A percentile compares a stretch with the other conserved stretches of the same genome.
phyloP scores from a whole-genome alignment of 2,329 filamentous ascomycete species.

The Aspergillus sp. region DNA sequence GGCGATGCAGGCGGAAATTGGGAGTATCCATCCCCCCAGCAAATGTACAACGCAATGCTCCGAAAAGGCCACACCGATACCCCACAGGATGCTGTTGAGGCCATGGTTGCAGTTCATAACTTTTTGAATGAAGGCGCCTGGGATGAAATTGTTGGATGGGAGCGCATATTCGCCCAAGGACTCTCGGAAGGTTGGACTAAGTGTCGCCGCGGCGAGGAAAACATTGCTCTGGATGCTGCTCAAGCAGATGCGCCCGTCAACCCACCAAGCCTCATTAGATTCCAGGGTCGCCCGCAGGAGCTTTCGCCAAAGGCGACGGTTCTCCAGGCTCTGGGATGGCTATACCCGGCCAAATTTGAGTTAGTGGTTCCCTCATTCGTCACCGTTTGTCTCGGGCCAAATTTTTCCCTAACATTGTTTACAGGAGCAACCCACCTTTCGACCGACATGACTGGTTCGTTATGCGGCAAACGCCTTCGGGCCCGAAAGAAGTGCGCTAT shows the following conservation, averaged over 20 bases:
- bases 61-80: constrained; percentile 96
- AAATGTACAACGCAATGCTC: constrained; percentile 98
- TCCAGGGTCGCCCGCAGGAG: constrained; percentile 85
- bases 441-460: constrained; percentile 98
- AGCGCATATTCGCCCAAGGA: constrained; percentile 77
- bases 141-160: constrained; percentile 93
- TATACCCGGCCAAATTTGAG: constrained; percentile 79
- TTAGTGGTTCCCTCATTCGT: constrained; percentile 42
- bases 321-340: constrained; percentile 72
- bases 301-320: constrained; percentile 89
- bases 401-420: background rate
- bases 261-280: constrained; percentile 75
- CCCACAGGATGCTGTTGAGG: constrained; percentile 86
- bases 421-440: constrained; percentile 78
- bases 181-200: constrained; percentile 70
- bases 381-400: too few species aligned
- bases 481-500: constrained; percentile 79
- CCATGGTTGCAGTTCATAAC: constrained; percentile 98
- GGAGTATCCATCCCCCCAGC: constrained; percentile 98
- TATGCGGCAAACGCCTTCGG: constrained; percentile 64
- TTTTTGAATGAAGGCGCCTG: constrained; percentile 97
- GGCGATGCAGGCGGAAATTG: constrained; percentile 74
- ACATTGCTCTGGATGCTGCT: constrained; percentile 56
- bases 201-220: constrained; percentile 72
- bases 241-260: constrained; percentile 45